Conservation (phyloP, 2,329 filamentous ascomycete genomes). For the Orbilia oligospora region DNA sequence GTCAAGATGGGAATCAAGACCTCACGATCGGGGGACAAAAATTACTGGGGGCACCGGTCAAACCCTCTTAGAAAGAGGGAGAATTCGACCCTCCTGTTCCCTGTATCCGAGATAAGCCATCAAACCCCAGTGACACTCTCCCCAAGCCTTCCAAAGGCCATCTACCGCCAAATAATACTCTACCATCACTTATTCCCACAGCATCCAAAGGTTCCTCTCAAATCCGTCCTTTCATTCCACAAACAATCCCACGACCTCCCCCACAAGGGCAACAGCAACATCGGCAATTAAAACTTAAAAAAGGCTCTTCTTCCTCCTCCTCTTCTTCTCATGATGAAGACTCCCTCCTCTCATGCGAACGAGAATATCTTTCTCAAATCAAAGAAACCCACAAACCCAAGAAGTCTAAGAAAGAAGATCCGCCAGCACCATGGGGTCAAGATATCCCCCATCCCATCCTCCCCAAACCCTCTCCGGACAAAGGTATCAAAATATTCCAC, state of each 20-base stretch:
- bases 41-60: constrained; percentile 9
- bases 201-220: background rate
- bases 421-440: constrained; percentile 4
- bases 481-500: background rate
- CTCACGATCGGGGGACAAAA: background rate
- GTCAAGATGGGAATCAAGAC: background rate
- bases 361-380: background rate
- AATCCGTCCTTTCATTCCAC: background rate
- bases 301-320: no score
- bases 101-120: background rate
- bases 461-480: constrained; percentile 3
- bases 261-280: background rate
- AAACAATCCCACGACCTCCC: background rate
- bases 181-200: background rate
- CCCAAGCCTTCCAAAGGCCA: background rate
- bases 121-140: background rate
- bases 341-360: constrained; percentile 13
- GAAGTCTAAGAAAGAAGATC: no score
- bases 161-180: background rate
- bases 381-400: background rate
- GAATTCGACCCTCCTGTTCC: background rate
- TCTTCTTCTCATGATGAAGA: background rate
- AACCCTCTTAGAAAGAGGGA: constrained; percentile 21
- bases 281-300: no score
- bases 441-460: background rate